Percentiles rank a stretch among this genome's conserved stretches.
phyloP scores from a whole-genome alignment of 257 asterid genomes.

The Vinca minor region DNA sequence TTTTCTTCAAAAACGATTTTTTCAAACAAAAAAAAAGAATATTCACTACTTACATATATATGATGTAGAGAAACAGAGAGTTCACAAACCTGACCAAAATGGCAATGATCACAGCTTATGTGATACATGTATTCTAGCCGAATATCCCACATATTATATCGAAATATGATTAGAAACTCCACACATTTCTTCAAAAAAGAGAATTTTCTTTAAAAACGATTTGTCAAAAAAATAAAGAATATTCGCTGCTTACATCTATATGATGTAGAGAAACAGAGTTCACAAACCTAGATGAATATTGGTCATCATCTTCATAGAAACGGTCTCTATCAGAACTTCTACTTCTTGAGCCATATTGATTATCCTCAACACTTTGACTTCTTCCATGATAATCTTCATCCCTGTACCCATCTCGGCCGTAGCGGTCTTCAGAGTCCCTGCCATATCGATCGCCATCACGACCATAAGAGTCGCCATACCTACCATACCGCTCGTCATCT shows the following conservation, averaged over 20 bases:
- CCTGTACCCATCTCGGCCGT: conserved; percentile 53
- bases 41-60: neutral
- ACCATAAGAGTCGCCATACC: conserved; percentile 56
- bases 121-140: neutral
- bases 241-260: neutral
- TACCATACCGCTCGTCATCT: conserved; percentile 76
- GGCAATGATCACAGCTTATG: neutral
- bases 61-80: neutral
- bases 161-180: neutral
- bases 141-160: neutral
- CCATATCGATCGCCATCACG: conserved; percentile 64
- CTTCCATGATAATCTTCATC: conserved; percentile 69
- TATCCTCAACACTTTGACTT: conserved; percentile 44
- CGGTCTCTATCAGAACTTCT: conserved; percentile 68
- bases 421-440: conserved; percentile 62
- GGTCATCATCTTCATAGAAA: conserved; percentile 71
- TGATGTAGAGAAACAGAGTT: neutral
- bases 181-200: neutral
- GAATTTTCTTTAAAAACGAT: too few relatives aligned
- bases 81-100: neutral
- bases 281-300: conserved; percentile 70
- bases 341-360: conserved; percentile 70
- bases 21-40: too few relatives aligned
- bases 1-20: too few relatives aligned
- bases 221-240: too few relatives aligned